Percentiles rank a stretch among this genome's conserved stretches.
Evolutionary conservation across 306 rosid genomes (phyloP).

Genomic region (Vigna unguiculata): DNA sequence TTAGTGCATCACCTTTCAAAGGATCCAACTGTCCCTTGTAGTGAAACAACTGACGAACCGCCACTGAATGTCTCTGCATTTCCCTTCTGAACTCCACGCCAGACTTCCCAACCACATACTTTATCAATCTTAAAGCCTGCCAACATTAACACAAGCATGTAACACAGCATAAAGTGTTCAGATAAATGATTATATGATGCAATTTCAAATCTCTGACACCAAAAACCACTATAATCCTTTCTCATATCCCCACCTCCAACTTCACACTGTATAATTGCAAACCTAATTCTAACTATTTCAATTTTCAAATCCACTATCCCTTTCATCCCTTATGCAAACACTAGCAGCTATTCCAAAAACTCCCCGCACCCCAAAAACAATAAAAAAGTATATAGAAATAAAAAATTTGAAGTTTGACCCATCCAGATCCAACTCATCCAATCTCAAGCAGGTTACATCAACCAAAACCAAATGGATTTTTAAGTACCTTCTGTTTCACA

Average conservation of each 20-base stretch:
- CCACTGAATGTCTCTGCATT: slow-evolving; percentile 96
- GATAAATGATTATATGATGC: slow-evolving; percentile 17
- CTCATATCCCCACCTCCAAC: neutral
- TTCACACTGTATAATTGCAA: neutral
- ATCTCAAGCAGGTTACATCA: slow-evolving; percentile 29
- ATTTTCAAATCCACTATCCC: slow-evolving; percentile 21
- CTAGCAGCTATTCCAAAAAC: slow-evolving; percentile 23
- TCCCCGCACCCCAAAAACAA: neutral
- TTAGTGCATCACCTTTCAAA: slow-evolving; percentile 93
- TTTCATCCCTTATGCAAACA: slow-evolving; percentile 11
- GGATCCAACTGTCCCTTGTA: slow-evolving; percentile 92
- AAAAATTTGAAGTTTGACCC: slow-evolving; percentile 5
- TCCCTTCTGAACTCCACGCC: slow-evolving; percentile 98
- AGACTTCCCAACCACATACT: slow-evolving; percentile 87
- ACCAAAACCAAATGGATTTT: neutral
- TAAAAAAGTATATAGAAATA: neutral
- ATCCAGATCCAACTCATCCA: slow-evolving; percentile 49
- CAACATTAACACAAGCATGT: slow-evolving; percentile 29
- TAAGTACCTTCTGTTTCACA: slow-evolving; percentile 90
- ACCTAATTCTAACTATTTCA: slow-evolving; percentile 8
- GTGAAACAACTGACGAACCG: slow-evolving; percentile 87
- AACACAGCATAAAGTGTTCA: slow-evolving; percentile 19
- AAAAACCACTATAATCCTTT: slow-evolving; percentile 31
- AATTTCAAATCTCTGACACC: slow-evolving; percentile 1
- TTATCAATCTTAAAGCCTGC: slow-evolving; percentile 94